phyloP scores from a whole-genome alignment of 1,139 yeast species.

The Saccharomyces pastorianus region DNA sequence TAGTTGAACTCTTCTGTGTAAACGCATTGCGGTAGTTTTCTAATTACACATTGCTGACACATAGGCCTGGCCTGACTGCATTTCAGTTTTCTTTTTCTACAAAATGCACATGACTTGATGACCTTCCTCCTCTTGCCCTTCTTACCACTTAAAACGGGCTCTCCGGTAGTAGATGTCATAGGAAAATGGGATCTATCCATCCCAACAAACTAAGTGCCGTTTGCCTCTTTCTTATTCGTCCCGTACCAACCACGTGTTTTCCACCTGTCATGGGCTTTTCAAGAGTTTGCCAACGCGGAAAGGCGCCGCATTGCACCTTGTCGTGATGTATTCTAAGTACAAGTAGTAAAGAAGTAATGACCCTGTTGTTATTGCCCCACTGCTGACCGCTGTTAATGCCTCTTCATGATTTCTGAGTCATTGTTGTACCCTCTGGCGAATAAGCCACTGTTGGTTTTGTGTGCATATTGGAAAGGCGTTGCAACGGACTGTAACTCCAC shows the following conservation, averaged over 20 bases:
- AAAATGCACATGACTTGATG: slow-evolving; percentile 27
- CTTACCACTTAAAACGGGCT: background rate
- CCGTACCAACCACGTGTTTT: background rate
- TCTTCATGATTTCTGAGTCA: background rate
- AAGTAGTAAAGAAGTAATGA: background rate
- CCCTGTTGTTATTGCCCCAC: background rate
- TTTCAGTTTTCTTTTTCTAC: slow-evolving; percentile 28
- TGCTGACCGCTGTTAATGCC: background rate
- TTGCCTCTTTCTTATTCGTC: background rate
- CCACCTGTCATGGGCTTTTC: background rate
- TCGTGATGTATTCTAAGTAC: background rate
- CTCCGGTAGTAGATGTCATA: background rate
- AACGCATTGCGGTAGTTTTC: slow-evolving; percentile 22
- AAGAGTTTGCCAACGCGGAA: background rate
- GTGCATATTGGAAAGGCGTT: background rate
- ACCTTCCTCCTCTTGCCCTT: slow-evolving; percentile 17
- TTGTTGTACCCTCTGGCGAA: background rate
- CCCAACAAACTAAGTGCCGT: background rate
- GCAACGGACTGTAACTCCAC: background rate
- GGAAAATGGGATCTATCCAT: background rate
- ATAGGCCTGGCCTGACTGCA: slow-evolving; percentile 26
- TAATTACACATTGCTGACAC: slow-evolving; percentile 21
- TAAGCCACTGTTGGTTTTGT: background rate
- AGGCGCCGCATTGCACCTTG: background rate
- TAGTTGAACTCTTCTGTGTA: slow-evolving; percentile 20